Conservation (phyloP, 139 green algal genomes). For the Volvox africanus region DNA sequence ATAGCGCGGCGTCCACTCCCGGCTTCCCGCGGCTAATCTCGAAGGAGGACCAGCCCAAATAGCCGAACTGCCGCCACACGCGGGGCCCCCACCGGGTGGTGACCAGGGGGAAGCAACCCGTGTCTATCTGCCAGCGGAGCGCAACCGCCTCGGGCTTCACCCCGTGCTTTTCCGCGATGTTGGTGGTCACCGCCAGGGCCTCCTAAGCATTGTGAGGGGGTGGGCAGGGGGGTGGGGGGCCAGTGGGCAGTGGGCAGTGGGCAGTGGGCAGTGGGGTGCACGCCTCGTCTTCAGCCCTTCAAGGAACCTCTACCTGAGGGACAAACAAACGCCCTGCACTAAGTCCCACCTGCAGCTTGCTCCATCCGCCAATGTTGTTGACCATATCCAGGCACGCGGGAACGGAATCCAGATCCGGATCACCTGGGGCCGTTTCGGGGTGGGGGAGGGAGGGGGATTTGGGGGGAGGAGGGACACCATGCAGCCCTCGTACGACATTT, state of each 20-base stretch:
- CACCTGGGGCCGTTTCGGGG: not conserved
- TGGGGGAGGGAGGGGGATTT: not conserved
- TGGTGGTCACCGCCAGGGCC: constrained; percentile 33
- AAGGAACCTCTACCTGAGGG: too few relatives aligned
- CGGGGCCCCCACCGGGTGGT: constrained; percentile 51
- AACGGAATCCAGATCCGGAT: constrained; percentile 56
- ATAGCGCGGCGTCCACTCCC: constrained; percentile 64
- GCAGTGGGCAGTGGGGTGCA: too few relatives aligned
- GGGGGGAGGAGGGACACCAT: not conserved
- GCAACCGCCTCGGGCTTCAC: constrained; percentile 64
- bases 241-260: too few relatives aligned
- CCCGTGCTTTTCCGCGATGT: constrained; percentile 67
- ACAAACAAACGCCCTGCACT: too few relatives aligned
- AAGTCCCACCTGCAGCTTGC: constrained; percentile 47
- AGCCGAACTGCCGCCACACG: constrained; percentile 62
- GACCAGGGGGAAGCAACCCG: constrained; percentile 65
- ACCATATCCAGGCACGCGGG: constrained; percentile 46
- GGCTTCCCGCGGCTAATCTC: constrained; percentile 8
- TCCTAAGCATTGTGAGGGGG: not conserved
- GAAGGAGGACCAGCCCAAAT: constrained; percentile 30
- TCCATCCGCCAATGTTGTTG: constrained; percentile 65
- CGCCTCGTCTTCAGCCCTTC: too few relatives aligned
- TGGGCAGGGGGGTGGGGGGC: too few relatives aligned
- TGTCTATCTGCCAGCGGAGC: constrained; percentile 69
- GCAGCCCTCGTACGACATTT: too few relatives aligned